phyloP scores from a whole-genome alignment of 352 stramenopile species.

The Phytopythium helicoides region DNA sequence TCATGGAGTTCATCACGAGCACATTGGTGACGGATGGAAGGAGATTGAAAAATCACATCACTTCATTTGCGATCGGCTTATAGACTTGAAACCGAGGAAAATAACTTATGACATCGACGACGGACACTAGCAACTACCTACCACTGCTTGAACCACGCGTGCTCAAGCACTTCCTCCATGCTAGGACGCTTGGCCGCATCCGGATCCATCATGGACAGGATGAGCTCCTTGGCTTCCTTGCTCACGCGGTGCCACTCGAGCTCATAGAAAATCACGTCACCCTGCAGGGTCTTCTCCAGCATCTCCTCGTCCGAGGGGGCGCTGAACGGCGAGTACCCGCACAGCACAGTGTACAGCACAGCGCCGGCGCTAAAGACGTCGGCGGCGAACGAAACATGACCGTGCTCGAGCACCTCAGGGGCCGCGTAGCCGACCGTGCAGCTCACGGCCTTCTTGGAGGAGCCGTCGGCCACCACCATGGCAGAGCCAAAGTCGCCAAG shows the following conservation, averaged over 20 bases:
- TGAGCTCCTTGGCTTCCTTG: slow-evolving; percentile 51
- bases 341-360: slow-evolving; percentile 66
- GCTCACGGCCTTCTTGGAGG: slow-evolving; percentile 37
- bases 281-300: slow-evolving; percentile 40
- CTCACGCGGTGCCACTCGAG: slow-evolving; percentile 51
- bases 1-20: too few species aligned
- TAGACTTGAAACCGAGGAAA: not conserved
- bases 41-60: too few species aligned
- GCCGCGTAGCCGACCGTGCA: slow-evolving; percentile 78
- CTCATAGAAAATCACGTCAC: slow-evolving; percentile 56
- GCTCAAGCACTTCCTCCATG: slow-evolving; percentile 67
- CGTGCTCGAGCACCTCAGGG: slow-evolving; percentile 56
- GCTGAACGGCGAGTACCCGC: slow-evolving; percentile 67
- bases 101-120: slow-evolving; percentile 5
- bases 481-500: slow-evolving; percentile 74
- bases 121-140: slow-evolving; percentile 7
- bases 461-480: slow-evolving; percentile 35
- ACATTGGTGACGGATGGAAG: too few species aligned
- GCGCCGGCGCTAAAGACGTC: slow-evolving; percentile 78
- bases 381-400: slow-evolving; percentile 51
- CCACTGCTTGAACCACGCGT: slow-evolving; percentile 53
- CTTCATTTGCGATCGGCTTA: not conserved
- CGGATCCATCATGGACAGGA: slow-evolving; percentile 54
- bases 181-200: slow-evolving; percentile 37
- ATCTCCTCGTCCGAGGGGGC: slow-evolving; percentile 59